Base-by-base conservation (phyloP, 2,329 filamentous ascomycete species). In the Rutstroemia sp. region DNA sequence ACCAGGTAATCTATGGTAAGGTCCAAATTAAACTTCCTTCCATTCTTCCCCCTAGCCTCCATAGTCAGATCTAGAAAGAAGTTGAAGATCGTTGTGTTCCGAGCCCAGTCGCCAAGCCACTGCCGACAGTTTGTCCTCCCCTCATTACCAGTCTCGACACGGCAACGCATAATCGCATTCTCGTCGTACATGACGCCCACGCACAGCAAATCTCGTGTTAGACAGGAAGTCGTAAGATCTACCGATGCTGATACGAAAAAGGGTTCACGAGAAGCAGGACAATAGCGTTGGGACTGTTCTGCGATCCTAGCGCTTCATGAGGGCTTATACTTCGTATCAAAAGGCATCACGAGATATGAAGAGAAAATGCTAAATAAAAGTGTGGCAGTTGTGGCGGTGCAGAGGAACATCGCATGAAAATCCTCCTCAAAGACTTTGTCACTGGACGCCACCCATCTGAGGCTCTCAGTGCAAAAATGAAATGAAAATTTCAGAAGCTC, bases 311-410 rank as follows among this genome's bases (percentile, higher is more conserved):
- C 50, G 25, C 34, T 52, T 39, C 14, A 46, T 5, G n/a, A 21
- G 19, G 19, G 19, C 16, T n/a, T 14, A 16, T 42, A 42, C 16
- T 42, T 19, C 4, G 19, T 51, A 51, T 51, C 51, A 53, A n/a
- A 53, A 45, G 19, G 17, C 42, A 60, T 63, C 61, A 63, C 60
- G 61, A 61, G 60, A 25, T 59, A 51, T 17, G 51, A 46, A 57
- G 45, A 42, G 45, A 60, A 57, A 17, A 3, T 17, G 7, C 8
- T 50, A 54, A 50, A 19, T 19, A 19, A 19, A 19, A 58, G 51
- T 57, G 58, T 59, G 58, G 48, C 44, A 42, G 36, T 54, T 30
- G 30, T 34, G 30, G 30, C 30, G 30, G 30, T 34, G 30, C 30
- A 34, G 30, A 44, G 10, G 6, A 17, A 30, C 16, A 27, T 27